A percentile compares a stretch with the other conserved stretches of the same genome.
Evolutionary conservation across 257 asterid genomes (phyloP).

Genomic region (Solanum rostratum): DNA sequence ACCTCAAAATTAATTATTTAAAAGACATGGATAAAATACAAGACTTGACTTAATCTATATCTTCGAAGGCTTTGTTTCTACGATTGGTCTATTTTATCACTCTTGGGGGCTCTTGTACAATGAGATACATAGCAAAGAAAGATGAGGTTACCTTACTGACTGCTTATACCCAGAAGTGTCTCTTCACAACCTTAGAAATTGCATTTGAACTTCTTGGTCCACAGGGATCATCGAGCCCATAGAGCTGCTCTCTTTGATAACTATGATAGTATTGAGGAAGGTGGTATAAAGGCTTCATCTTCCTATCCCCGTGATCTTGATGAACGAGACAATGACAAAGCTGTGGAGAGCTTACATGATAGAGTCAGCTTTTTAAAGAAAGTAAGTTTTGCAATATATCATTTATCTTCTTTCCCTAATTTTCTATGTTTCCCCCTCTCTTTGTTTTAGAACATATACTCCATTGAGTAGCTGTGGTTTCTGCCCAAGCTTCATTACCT

Average conservation of each 20-base stretch:
- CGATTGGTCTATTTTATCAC: neutral
- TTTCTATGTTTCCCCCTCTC: neutral
- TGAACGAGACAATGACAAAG: slow-evolving; percentile 63
- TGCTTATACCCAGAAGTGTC: neutral
- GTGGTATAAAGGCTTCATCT: slow-evolving; percentile 58
- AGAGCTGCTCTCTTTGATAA: slow-evolving; percentile 68
- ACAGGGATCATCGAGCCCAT: slow-evolving; percentile 72
- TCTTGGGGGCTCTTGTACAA: neutral
- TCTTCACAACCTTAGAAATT: neutral
- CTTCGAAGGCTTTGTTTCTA: neutral
- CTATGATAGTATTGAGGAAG: slow-evolving; percentile 72
- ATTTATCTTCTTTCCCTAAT: neutral
- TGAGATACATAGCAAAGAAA: neutral
- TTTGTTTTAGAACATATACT: neutral
- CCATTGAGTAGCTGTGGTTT: neutral
- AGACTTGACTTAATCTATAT: neutral
- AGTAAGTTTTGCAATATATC: slow-evolving; percentile 26
- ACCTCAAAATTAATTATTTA: neutral
- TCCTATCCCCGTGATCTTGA: slow-evolving; percentile 53
- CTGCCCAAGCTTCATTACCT: neutral
- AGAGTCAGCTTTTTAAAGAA: slow-evolving; percentile 80
- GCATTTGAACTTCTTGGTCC: neutral
- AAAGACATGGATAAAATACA: neutral
- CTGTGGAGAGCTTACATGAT: slow-evolving; percentile 72
- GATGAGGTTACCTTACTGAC: neutral